Evolutionary conservation across 805 yeast genomes (phyloP).

Genomic region (Candida anglica): DNA sequence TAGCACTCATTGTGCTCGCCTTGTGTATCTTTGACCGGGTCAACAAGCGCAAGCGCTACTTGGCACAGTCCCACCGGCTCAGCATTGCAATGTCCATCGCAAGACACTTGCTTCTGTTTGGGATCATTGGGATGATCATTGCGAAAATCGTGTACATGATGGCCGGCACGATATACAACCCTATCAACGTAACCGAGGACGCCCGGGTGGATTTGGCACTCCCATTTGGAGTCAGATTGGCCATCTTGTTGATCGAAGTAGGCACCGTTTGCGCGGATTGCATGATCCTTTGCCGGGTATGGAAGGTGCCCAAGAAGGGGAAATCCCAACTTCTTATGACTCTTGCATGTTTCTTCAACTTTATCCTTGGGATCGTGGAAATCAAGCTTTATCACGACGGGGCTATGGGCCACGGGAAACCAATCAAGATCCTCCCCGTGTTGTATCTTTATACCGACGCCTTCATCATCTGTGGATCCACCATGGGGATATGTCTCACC

Average conservation of each 20-base stretch:
- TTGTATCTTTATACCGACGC: constrained; percentile 5
- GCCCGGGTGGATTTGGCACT: constrained; percentile 3
- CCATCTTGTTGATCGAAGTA: neutral
- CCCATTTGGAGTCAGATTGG: constrained; percentile 7
- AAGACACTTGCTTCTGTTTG: constrained; percentile 1
- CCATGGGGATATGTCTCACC: constrained; percentile 7
- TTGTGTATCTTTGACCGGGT: neutral
- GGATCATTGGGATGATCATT: constrained; percentile 2
- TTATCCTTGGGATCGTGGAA: constrained; percentile 2
- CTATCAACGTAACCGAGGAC: neutral
- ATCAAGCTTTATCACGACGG: constrained; percentile 2
- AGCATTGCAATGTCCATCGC: neutral
- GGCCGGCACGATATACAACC: constrained; percentile 1
- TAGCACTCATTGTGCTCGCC: neutral
- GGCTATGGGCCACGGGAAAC: neutral
- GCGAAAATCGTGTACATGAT: constrained; percentile 1
- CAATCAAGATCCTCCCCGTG: constrained; percentile 1
- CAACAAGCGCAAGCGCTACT: neutral
- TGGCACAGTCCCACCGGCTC: neutral
- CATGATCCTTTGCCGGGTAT: constrained; percentile 8
- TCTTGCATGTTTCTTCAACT: constrained; percentile 1
- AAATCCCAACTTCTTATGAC: neutral
- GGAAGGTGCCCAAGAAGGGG: constrained; percentile 12
- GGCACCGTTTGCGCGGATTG: constrained; percentile 5
- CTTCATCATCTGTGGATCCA: constrained; percentile 7